These are phyloP conservation scores for Colletotrichum sp. DNA, from an alignment of 2,329 filamentous ascomycete species.

Conservation along the genomic window DNA sequence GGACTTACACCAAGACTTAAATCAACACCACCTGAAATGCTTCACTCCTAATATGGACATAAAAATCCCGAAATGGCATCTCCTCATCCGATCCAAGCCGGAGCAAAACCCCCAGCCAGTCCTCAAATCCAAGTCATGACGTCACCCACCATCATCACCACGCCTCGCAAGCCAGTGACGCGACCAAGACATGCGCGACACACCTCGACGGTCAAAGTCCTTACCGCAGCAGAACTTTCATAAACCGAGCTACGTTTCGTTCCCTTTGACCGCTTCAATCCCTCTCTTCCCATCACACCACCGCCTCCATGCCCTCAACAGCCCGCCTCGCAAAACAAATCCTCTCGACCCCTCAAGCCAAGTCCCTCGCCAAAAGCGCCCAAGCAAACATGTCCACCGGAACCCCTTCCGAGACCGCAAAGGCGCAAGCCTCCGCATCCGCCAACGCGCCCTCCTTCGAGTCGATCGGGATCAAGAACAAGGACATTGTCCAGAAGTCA, in stretches of 20 bases:
- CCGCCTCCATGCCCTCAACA: slow-evolving; percentile 7
- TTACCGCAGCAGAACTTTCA: background rate
- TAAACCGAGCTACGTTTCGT: background rate
- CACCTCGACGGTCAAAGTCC: background rate
- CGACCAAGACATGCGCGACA: slow-evolving; percentile 3
- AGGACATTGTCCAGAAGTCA: slow-evolving; percentile 54
- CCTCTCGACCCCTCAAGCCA: slow-evolving; percentile 13
- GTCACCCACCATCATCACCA: slow-evolving; percentile 16
- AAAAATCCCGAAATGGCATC: background rate
- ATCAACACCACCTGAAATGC: background rate
- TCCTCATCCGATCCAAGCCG: background rate
- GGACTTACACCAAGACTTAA: background rate
- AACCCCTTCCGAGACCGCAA: slow-evolving; percentile 30
- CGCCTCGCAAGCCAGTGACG: slow-evolving; percentile 4
- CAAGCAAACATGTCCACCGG: slow-evolving; percentile 31
- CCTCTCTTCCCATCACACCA: background rate
- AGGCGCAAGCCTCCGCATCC: slow-evolving; percentile 24
- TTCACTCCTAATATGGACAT: background rate
- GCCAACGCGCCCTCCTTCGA: slow-evolving; percentile 24
- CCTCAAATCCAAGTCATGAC: slow-evolving; percentile 12
- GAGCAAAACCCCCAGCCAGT: background rate
- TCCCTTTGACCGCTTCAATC: background rate
- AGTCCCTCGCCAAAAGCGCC: slow-evolving; percentile 5
- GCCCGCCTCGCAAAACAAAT: slow-evolving; percentile 14
- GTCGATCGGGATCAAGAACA: slow-evolving; percentile 53